phyloP scores from a whole-genome alignment of 2,329 filamentous ascomycete species.

The Dendrostoma leiphaemia region DNA sequence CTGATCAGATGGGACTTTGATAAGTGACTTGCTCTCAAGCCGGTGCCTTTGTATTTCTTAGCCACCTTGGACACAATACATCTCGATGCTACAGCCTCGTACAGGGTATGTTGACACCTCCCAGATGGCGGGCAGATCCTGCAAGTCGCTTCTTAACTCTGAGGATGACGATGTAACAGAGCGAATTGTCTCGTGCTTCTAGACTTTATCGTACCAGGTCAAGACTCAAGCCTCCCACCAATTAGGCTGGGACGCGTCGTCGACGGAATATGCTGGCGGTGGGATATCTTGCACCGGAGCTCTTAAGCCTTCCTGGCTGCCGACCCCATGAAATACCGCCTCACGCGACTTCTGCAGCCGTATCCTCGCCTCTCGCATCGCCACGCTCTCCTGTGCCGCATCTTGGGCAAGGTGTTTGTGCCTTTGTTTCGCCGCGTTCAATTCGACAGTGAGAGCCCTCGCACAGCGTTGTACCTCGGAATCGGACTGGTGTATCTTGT shows the following conservation, averaged over 20 bases:
- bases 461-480: constrained; percentile 34
- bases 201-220: not conserved
- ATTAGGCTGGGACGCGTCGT: not conserved
- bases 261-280: constrained; percentile 6
- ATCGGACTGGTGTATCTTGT: constrained; percentile 46
- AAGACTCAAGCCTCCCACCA: constrained; percentile 5
- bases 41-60: too few relatives aligned
- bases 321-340: constrained; percentile 36
- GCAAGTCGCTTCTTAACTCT: too few relatives aligned
- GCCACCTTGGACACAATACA: too few relatives aligned
- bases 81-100: not conserved
- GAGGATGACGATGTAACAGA: too few relatives aligned
- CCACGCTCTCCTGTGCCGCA: constrained; percentile 27
- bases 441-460: constrained; percentile 29
- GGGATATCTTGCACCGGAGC: not conserved
- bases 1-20: too few relatives aligned
- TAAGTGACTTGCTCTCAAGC: too few relatives aligned
- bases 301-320: not conserved
- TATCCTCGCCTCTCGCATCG: constrained; percentile 32
- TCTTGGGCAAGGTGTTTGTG: constrained; percentile 29
- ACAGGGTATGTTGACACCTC: too few relatives aligned
- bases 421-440: constrained; percentile 30
- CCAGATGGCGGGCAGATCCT: too few relatives aligned
- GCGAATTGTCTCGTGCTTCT: too few relatives aligned
- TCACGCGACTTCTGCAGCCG: constrained; percentile 45